Base-by-base conservation (phyloP, 2,329 filamentous ascomycete species). In the Myriosclerotinia curreyana region DNA sequence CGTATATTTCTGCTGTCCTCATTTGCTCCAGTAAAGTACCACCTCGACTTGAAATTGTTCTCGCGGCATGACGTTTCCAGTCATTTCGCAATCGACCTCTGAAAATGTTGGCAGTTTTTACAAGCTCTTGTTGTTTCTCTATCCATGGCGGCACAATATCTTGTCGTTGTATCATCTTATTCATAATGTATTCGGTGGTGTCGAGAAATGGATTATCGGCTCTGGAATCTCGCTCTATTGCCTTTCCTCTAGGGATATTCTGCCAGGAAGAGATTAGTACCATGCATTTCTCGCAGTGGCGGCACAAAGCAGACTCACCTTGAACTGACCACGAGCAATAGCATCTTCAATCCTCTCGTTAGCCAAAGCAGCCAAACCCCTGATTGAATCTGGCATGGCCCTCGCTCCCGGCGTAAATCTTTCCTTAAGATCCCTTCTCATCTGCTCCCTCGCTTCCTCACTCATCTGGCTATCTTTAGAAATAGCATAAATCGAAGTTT, bases 111-210 rank as follows among this genome's bases (percentile, higher is more conserved):
- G 87, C 83, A 0, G 90, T 83, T 66, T 85, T 86, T 14, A 86
- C 82, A 7, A 98, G 79, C 72, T 97, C 92, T 74, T 98, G 94
- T 75, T 99, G 95, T 77, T 97, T 98, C 77, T 99, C 95, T 66
- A 99, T 98, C 95, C 95, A 99, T 0, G 94, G 94, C 0, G 95
- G 95, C 0, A 96, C 91, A 66, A 98, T 91, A 25, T 96, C 93
- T 76, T 99, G 95, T 65, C 90, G 89, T 77, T 97, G 91, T 68
- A 99, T 97, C 80, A 98, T 97, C 77, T 96, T 95, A 78, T 99
- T 98, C 89, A 98, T 89, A 71, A 98, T 91, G 75, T 97, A 97
- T 76, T 98, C 94, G 0, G 95, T 98, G 0, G 94, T 98, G 73
- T 98, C 92, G 64, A 98, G 86, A 72, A 96, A 98, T 0, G 95